Base-by-base conservation (phyloP, 345 rosid species). In the Pugionium dolabratum region DNA sequence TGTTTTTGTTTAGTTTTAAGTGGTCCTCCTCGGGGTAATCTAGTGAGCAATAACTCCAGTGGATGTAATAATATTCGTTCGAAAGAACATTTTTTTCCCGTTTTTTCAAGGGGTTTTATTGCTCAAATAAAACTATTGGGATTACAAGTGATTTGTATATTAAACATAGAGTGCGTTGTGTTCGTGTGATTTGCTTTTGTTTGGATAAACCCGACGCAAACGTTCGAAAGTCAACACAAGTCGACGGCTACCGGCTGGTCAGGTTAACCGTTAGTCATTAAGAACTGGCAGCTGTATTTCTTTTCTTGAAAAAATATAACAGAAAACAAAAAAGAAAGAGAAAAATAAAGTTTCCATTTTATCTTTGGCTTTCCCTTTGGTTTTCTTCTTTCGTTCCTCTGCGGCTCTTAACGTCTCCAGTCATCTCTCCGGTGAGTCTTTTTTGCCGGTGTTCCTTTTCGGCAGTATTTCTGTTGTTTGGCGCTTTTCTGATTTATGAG, bases 141-240 rank as follows among this genome's bases (percentile, higher is more conserved):
- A 7, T 3, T 6, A 9, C 1, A 2, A 0, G 9, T 45, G 9
- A 50, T 2, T 18, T 29, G 6, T 6, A 35, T 6, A 27, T 7
- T 31, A 42, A 35, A 43, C 35, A 4, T 0, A 57, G 54, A 60
- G 60, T 18, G 5, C 0, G 5, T 34, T 50, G 36, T 43, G 4
- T 39, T 6, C 44, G 59, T 56, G 4, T 1, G 29, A 35, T 25
- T 9, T 18, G 18, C 18, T 18, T 26, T 25, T 54, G 3, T 42
- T 35, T 26, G 34, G 62, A 39, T 51, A 47, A 47, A 44, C 57
- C 45, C 42, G 42, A 49, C 36, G 31, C 33, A 70, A 31, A 47
- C 67, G 66, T 59, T 58, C 26, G 60, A 61, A 74, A 68, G 78
- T 74, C 78, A 74, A 74, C 70, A 25, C 35, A 33, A 67, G 47